Base-by-base conservation (phyloP, 305 asterid species). In the Fraxinus nigra region DNA sequence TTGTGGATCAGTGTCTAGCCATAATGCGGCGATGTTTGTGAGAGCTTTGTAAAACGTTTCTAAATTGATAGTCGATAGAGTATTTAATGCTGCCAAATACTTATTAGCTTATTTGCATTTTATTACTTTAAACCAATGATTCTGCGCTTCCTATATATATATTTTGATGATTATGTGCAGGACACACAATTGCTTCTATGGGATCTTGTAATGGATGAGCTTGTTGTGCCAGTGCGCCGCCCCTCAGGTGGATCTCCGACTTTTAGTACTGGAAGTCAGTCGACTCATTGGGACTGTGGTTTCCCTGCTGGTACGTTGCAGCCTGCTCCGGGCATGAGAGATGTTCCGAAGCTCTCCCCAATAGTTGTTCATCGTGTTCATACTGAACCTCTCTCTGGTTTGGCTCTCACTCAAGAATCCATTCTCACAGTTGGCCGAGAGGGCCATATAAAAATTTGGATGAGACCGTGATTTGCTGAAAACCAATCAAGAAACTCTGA, bases 131-230 rank as follows among this genome's bases (percentile, higher is more conserved):
- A 61, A 61, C 72, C 72, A 24, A 24, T 22, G 32, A 9, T 10
- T 61, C 6, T 9, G 72, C 11, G 2, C 33, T 20, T 61, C 33
- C 72, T 9, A 20, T 22, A 7, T 22, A 7, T 8, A 61, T 61
- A 22, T 61, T 28, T 56, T 56, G 65, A n/a, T 56, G 26, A 56
- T 56, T 18, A n/a, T 56, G 22, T 86, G 82, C 89, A 96, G 99
- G 99, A 97, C 83, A 88, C 98, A n/a, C 98, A 91, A 84, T 89
- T 97, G 89, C 97, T 97, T 59, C 82, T 94, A 30, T 97, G 99
- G 99, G 99, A 97, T 87, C 90, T 97, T 70, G 99, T 94, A 88
- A 90, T 92, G 97, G 98, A 93, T 35, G 99, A 97, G 86, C 93
- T 97, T 32, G 98, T 92, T 69, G 99, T 97, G 78, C 99, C 99